Conservation (phyloP, 441 rosid species). For the Euphorbia schlechtendalii region DNA sequence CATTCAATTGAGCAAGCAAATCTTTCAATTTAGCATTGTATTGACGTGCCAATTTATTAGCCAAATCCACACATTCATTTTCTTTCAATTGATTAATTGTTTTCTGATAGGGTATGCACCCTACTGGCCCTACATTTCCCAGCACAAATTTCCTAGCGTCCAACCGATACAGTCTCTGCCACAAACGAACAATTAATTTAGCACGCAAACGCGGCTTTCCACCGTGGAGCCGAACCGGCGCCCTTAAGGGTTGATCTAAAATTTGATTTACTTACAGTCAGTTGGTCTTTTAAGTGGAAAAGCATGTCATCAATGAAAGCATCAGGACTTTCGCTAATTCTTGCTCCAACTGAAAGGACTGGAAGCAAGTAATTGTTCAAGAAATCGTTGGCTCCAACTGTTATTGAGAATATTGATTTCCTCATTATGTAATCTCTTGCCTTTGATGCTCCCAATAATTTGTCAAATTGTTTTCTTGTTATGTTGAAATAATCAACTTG, state of each 20-base stretch:
- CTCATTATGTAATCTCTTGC: constrained; percentile 54
- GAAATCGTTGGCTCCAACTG: constrained; percentile 86
- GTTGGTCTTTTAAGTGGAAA: constrained; percentile 44
- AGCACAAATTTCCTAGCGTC: constrained; percentile 81
- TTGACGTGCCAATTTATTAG: constrained; percentile 65
- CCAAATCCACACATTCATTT: constrained; percentile 63
- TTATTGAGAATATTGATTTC: constrained; percentile 68
- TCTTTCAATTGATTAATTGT: constrained; percentile 50
- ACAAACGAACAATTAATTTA: neutral
- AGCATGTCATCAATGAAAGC: constrained; percentile 63
- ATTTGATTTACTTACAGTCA: constrained; percentile 36
- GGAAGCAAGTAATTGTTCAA: constrained; percentile 87
- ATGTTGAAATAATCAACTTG: constrained; percentile 75
- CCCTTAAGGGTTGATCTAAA: no score
- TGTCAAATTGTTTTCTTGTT: constrained; percentile 61
- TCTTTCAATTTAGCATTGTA: constrained; percentile 53
- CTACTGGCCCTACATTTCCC: constrained; percentile 78
- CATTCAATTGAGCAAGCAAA: constrained; percentile 46
- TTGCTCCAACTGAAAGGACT: constrained; percentile 60
- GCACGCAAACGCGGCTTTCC: neutral
- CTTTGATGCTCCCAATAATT: constrained; percentile 52
- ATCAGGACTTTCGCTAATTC: constrained; percentile 56
- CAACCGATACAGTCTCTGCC: constrained; percentile 69
- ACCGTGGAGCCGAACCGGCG: no score
- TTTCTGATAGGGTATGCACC: constrained; percentile 87